Evolutionary conservation across 495 filamentous ascomycete genomes (phyloP).

Genomic region (Aspergillus sclerotiicarbonarius): DNA sequence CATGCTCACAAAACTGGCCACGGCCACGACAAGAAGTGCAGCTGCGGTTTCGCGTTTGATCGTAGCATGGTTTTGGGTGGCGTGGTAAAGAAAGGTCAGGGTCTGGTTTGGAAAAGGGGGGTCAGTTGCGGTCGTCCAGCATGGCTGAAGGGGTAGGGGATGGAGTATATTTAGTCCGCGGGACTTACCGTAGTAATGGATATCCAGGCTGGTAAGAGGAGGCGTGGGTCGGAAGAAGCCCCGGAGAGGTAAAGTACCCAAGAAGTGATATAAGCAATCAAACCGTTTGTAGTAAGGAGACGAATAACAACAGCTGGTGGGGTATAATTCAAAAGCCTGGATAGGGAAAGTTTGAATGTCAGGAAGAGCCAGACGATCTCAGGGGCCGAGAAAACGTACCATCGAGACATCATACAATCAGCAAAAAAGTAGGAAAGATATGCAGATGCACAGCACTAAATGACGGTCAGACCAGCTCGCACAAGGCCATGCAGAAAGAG

Average conservation of each 20-base stretch:
- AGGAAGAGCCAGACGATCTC: background rate
- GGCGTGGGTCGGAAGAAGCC: conserved; percentile 69
- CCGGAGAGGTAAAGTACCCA: conserved; percentile 75
- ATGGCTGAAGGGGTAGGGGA: background rate
- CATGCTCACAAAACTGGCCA: conserved; percentile 74
- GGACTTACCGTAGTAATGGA: conserved; percentile 69
- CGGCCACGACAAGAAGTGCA: conserved; percentile 72
- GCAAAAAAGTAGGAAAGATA: conserved; percentile 89
- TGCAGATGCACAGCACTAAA: conserved; percentile 74
- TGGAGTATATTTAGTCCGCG: background rate
- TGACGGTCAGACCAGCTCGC: background rate
- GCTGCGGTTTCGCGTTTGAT: conserved; percentile 79
- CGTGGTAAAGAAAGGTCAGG: conserved; percentile 74
- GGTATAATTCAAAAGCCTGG: conserved; percentile 82
- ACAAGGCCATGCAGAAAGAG: background rate
- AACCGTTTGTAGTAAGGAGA: conserved; percentile 72
- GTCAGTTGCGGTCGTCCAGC: background rate
- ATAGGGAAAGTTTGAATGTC: background rate
- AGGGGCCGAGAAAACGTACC: conserved; percentile 47
- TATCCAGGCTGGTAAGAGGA: conserved; percentile 84
- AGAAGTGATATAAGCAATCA: conserved; percentile 79
- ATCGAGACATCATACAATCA: conserved; percentile 89
- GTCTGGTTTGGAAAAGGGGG: conserved; percentile 44
- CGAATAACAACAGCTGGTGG: conserved; percentile 81
- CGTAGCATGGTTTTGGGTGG: conserved; percentile 76